These are phyloP conservation scores for Xylaria sp. DNA, from an alignment of 2,329 filamentous ascomycete species.

Conservation along the genomic window DNA sequence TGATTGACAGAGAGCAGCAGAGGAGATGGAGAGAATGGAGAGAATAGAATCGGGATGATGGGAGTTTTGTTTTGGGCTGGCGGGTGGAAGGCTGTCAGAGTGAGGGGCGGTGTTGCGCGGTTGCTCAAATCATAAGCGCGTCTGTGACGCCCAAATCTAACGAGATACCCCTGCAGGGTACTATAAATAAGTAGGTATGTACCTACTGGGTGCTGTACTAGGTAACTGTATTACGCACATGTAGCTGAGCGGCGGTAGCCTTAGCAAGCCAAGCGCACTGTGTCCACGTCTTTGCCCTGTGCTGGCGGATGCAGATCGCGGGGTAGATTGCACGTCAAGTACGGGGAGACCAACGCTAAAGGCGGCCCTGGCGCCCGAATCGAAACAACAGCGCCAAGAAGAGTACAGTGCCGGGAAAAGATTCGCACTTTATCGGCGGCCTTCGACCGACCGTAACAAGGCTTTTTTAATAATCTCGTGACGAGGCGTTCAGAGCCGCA, in stretches of 20 bases:
- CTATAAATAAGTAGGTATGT: not conserved
- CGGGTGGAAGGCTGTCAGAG: not conserved
- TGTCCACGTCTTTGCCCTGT: not conserved
- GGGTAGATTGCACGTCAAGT: not conserved
- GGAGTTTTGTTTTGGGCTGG: not conserved
- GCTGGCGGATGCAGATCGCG: not conserved
- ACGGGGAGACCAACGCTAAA: not conserved
- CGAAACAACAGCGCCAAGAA: too few species aligned
- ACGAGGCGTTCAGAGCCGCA: not conserved
- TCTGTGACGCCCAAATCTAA: not conserved
- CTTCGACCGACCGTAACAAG: not conserved
- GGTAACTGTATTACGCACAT: not conserved
- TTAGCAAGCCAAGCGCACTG: too few species aligned
- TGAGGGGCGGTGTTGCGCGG: not conserved
- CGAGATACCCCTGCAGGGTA: not conserved
- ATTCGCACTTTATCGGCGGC: not conserved
- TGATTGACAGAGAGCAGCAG: not conserved
- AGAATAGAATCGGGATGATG: not conserved
- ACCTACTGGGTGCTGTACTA: not conserved
- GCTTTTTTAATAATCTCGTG: not conserved
- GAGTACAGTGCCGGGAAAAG: not conserved
- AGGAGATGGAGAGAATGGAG: not conserved
- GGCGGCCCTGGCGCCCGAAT: too few species aligned
- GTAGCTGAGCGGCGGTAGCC: too few species aligned
- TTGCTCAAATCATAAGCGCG: not conserved